Percentiles rank a stretch among this genome's conserved stretches.
These are phyloP conservation scores for Coelastrella sp. DNA, from an alignment of 139 green algal species.

Conservation along the genomic window DNA sequence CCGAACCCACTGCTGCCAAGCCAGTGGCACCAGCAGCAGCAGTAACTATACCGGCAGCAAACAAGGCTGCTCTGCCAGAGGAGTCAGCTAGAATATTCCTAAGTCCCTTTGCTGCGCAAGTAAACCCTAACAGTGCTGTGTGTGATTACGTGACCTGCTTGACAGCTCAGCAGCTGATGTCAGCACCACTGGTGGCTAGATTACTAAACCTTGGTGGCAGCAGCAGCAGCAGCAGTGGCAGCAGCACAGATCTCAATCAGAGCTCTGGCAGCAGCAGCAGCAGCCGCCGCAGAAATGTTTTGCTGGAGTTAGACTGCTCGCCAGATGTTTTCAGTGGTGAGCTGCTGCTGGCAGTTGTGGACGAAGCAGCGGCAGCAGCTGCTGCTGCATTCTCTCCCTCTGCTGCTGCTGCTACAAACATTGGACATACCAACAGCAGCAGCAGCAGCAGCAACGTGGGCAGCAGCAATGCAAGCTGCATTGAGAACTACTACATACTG, in stretches of 20 bases:
- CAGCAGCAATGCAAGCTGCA: slow-evolving; percentile 4
- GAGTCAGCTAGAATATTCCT: neutral
- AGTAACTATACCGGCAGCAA: neutral
- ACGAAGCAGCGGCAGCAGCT: neutral
- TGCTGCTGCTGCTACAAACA: neutral
- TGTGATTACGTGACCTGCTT: neutral
- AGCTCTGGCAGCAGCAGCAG: neutral
- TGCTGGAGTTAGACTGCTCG: neutral
- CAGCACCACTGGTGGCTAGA: neutral
- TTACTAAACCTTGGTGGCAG: neutral
- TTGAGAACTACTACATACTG: neutral
- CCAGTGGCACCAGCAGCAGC: neutral
- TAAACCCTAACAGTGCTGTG: neutral
- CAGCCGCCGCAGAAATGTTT: neutral
- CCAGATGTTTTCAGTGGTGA: neutral
- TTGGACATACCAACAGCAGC: neutral
- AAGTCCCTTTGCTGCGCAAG: neutral
- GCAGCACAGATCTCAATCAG: no score
- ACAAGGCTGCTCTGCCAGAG: neutral
- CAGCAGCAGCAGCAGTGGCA: no score
- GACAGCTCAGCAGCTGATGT: neutral
- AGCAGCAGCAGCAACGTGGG: neutral
- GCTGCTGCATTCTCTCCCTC: no score
- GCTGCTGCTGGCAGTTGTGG: neutral
- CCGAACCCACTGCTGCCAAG: neutral